phyloP scores from a whole-genome alignment of 495 filamentous ascomycete genomes.

The Neurospora discreta region DNA sequence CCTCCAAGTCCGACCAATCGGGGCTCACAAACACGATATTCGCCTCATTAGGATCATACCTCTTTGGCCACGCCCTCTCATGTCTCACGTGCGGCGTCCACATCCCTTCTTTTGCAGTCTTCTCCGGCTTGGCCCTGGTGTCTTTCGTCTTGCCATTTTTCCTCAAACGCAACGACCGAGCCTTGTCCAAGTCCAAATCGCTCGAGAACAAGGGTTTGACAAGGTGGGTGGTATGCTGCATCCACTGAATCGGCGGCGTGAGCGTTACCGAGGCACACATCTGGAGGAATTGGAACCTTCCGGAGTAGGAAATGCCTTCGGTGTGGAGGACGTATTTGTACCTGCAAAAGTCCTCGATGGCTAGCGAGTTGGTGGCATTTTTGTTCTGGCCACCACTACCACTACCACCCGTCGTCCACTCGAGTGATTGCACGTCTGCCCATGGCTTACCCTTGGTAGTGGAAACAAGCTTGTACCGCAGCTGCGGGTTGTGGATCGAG shows the following conservation, averaged over 20 bases:
- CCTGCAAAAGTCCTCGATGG: constrained; percentile 38
- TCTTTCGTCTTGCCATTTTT: background rate
- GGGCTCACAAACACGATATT: constrained; percentile 43
- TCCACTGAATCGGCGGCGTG: constrained; percentile 36
- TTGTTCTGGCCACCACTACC: constrained; percentile 6
- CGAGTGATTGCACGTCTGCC: constrained; percentile 40
- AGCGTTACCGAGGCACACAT: constrained; percentile 38
- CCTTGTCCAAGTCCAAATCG: constrained; percentile 10
- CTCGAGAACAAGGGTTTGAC: constrained; percentile 30
- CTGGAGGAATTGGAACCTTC: constrained; percentile 42
- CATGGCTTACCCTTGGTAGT: constrained; percentile 27
- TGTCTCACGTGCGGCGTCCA: constrained; percentile 15
- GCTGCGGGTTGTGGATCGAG: constrained; percentile 25
- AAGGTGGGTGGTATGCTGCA: constrained; percentile 41
- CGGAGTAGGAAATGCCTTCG: constrained; percentile 51
- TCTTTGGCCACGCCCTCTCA: constrained; percentile 23
- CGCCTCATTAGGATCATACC: constrained; percentile 28
- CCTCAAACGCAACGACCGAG: background rate
- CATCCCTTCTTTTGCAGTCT: background rate
- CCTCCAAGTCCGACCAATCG: constrained; percentile 42
- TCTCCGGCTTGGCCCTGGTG: background rate
- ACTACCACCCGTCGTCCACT: constrained; percentile 25
- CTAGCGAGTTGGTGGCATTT: constrained; percentile 37
- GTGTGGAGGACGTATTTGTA: constrained; percentile 47
- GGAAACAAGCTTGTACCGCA: constrained; percentile 34